A percentile compares a stretch with the other conserved stretches of the same genome.
Evolutionary conservation across 2,329 filamentous ascomycete genomes (phyloP).

Genomic region (Pleoardoris graminearum): DNA sequence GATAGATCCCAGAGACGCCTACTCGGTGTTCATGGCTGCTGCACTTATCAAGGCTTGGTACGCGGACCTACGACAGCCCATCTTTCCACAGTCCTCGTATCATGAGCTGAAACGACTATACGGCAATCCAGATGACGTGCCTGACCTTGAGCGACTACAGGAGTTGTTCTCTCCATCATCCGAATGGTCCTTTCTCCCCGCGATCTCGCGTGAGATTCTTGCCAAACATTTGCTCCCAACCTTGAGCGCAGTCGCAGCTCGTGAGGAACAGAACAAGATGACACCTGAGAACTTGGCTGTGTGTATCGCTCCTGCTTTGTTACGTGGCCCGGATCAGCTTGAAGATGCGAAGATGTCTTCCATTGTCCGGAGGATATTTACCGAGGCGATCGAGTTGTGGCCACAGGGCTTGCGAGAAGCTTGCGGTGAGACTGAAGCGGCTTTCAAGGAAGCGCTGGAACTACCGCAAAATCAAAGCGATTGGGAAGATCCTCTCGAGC

Average conservation of each 20-base stretch:
- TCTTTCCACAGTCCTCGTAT: slow-evolving; percentile 56
- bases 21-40: slow-evolving; percentile 57
- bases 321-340: slow-evolving; percentile 58
- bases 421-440: slow-evolving; percentile 44
- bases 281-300: slow-evolving; percentile 57
- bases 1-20: slow-evolving; percentile 54
- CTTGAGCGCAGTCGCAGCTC: slow-evolving; percentile 51
- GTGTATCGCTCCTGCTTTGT: slow-evolving; percentile 57
- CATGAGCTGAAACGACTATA: slow-evolving; percentile 51
- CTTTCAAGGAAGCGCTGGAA: slow-evolving; percentile 47
- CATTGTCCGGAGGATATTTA: slow-evolving; percentile 55
- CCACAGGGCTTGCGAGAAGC: slow-evolving; percentile 48
- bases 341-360: slow-evolving; percentile 59
- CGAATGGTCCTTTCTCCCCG: slow-evolving; percentile 51
- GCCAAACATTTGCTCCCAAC: slow-evolving; percentile 57
- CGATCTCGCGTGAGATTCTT: slow-evolving; percentile 53
- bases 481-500: slow-evolving; percentile 54
- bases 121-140: slow-evolving; percentile 43
- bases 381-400: slow-evolving; percentile 54
- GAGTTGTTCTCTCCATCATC: slow-evolving; percentile 53
- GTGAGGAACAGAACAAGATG: slow-evolving; percentile 59
- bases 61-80: slow-evolving; percentile 54
- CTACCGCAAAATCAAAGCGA: slow-evolving; percentile 47
- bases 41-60: slow-evolving; percentile 62
- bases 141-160: slow-evolving; percentile 48